These are phyloP conservation scores for Thielaviopsis populi DNA, from an alignment of 2,329 filamentous ascomycete species.

Conservation along the genomic window DNA sequence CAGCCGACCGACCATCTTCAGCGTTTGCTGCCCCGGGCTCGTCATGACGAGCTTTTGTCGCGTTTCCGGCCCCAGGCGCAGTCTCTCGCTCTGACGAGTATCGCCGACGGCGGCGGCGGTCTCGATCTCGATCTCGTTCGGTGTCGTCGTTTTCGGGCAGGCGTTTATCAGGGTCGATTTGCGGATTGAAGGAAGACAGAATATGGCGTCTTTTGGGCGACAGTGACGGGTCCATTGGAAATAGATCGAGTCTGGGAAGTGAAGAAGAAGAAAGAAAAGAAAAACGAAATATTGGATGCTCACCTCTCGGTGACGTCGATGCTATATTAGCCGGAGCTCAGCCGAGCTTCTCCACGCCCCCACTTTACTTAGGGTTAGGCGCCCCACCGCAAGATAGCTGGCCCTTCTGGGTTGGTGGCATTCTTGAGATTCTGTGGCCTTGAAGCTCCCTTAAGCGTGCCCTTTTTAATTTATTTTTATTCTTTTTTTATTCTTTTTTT, in stretches of 20 bases:
- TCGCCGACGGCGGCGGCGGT: background rate
- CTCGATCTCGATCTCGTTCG: no score
- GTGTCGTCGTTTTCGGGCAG: background rate
- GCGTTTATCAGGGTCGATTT: conserved; percentile 15
- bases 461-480: background rate
- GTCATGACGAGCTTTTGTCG: background rate
- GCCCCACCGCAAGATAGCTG: background rate
- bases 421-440: background rate
- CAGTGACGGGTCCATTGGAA: conserved; percentile 11
- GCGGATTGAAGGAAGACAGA: conserved; percentile 34
- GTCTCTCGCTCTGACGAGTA: background rate
- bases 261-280: background rate
- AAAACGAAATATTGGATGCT: no score
- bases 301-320: conserved; percentile 7
- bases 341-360: background rate
- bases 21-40: background rate
- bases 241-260: no score
- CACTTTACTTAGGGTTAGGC: background rate
- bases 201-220: conserved; percentile 33
- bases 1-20: background rate
- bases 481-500: no score
- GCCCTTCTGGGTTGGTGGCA: background rate
- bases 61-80: background rate
- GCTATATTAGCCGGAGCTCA: background rate
- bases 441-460: no score